phyloP scores from a whole-genome alignment of 805 yeast species.

The Wickerhamomyces mucosus region DNA sequence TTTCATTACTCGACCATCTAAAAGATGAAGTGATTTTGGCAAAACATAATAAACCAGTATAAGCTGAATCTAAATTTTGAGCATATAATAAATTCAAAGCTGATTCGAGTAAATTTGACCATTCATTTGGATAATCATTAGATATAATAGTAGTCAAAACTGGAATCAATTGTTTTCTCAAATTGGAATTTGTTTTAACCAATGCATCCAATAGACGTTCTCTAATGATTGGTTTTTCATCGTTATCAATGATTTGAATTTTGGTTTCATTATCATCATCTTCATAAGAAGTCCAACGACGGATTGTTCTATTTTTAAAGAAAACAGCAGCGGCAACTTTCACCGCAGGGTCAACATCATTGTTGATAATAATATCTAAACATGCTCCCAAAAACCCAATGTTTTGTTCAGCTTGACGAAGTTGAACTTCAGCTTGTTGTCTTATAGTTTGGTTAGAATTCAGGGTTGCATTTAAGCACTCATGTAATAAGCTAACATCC shows the following conservation, averaged over 20 bases:
- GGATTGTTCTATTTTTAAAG: constrained; percentile 64
- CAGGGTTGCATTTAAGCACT: constrained; percentile 73
- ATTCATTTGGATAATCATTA: constrained; percentile 38
- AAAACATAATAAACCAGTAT: constrained; percentile 64
- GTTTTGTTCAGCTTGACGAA: constrained; percentile 43
- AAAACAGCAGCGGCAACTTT: constrained; percentile 72
- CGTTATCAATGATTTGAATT: constrained; percentile 37
- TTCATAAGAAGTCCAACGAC: constrained; percentile 43
- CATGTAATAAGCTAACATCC: constrained; percentile 61
- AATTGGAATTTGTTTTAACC: constrained; percentile 33
- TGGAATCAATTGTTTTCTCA: constrained; percentile 37
- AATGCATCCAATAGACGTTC: constrained; percentile 61
- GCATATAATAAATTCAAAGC: constrained; percentile 37
- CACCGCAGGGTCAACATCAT: constrained; percentile 40
- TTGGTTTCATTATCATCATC: constrained; percentile 21
- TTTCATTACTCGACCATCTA: constrained; percentile 59
- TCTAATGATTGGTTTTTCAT: constrained; percentile 67
- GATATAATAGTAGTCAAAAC: constrained; percentile 43
- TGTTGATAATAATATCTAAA: constrained; percentile 57
- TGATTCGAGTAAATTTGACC: constrained; percentile 44
- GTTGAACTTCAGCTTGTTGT: constrained; percentile 58
- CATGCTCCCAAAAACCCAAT: constrained; percentile 81
- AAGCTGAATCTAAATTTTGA: constrained; percentile 32
- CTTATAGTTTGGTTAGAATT: constrained; percentile 55
- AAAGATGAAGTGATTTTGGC: constrained; percentile 61